These are phyloP conservation scores for Erodium maritimum DNA, from an alignment of 345 rosid species.

Conservation along the genomic window DNA sequence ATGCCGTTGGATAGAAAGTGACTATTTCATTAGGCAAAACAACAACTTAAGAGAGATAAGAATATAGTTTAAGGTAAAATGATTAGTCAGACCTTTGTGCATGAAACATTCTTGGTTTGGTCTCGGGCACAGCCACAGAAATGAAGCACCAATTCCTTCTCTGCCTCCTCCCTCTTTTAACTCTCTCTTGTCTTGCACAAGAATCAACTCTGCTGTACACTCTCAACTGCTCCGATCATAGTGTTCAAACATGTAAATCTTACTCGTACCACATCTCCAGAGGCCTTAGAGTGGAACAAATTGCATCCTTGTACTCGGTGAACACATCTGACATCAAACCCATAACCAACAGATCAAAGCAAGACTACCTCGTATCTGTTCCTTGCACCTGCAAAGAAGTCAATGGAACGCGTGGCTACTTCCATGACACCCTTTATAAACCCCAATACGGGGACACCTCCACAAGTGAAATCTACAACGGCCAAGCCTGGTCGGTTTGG, in stretches of 20 bases:
- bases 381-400: slow-evolving; percentile 28
- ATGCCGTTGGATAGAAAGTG: not conserved
- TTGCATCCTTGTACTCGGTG: slow-evolving; percentile 18
- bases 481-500: slow-evolving; percentile 25
- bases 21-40: not conserved
- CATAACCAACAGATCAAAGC: slow-evolving; percentile 9
- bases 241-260: slow-evolving; percentile 12
- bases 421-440: slow-evolving; percentile 15
- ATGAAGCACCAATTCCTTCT: not conserved
- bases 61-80: no score
- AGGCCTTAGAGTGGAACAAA: slow-evolving; percentile 9
- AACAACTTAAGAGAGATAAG: no score
- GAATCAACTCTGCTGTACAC: slow-evolving; percentile 13
- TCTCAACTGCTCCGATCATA: slow-evolving; percentile 12
- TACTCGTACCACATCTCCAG: slow-evolving; percentile 18
- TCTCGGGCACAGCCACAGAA: not conserved
- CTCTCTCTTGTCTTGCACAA: not conserved
- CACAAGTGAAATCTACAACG: slow-evolving; percentile 3
- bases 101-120: not conserved
- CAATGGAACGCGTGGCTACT: slow-evolving; percentile 21
- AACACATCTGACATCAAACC: slow-evolving; percentile 14
- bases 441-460: slow-evolving; percentile 9
- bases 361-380: slow-evolving; percentile 18
- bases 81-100: not conserved
- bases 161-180: not conserved